These are phyloP conservation scores for Panaeolus papilionaceus DNA, from an alignment of 768 basidiomycete genomes.

Conservation along the genomic window DNA sequence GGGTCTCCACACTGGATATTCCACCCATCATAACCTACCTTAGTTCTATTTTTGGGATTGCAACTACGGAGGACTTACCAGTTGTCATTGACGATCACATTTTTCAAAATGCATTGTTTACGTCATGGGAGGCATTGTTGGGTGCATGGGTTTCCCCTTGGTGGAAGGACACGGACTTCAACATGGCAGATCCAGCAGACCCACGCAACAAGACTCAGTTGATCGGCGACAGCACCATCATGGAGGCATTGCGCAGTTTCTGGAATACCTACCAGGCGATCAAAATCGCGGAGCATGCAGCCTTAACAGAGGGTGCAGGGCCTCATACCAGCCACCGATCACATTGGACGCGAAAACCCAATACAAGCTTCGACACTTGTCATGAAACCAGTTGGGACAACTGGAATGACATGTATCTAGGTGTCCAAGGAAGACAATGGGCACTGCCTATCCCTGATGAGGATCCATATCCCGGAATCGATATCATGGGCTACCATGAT, in stretches of 20 bases:
- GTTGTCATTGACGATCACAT: too few species aligned
- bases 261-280: neutral
- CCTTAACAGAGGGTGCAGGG: neutral
- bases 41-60: too few species aligned
- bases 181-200: neutral
- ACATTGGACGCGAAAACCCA: neutral
- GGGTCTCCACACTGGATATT: too few species aligned
- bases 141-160: neutral
- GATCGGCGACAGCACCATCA: neutral
- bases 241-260: neutral
- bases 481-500: neutral
- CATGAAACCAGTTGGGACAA: neutral
- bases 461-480: neutral
- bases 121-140: neutral
- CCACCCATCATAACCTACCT: too few species aligned
- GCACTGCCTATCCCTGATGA: neutral
- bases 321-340: neutral
- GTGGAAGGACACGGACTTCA: neutral
- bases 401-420: neutral
- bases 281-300: neutral
- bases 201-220: neutral
- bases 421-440: neutral
- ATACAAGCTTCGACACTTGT: neutral
- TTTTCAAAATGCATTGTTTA: neutral
- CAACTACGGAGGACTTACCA: too few species aligned